Evolutionary conservation across 1,284 basidiomycete species (phyloP), one percentile per base, ranked within the genome.

Genomic region (Naganishia albida): DNA sequence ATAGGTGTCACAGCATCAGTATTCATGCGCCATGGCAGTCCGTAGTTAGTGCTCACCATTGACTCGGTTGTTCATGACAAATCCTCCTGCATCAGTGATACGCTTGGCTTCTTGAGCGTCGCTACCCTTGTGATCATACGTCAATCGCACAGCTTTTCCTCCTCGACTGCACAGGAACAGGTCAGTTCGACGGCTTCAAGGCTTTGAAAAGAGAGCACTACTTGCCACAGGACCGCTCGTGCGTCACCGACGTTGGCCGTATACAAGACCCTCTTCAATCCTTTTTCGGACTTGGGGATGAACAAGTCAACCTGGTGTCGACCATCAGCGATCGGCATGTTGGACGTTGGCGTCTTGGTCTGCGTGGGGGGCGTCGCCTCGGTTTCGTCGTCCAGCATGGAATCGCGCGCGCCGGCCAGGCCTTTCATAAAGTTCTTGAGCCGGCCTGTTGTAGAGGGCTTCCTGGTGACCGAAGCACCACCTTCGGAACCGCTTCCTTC

Each of bases 91-190:
- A 74, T 98, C 95, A 54, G 86, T 93, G 77, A 99, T 99, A 16
- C 96, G 86, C 80, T 96, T 96, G 20, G 93, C 93, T 80, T 99
- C 96, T 76, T 95, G 92, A 72, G 89, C 88, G 77, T 99, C 96
- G 3, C 90, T 89, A 44, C 96, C 96, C 79, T 99, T 99, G 83
- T 99, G 96, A 75, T 99, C 96, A 77, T 99, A 99, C 16, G 95
- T 99, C 75, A 99, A 81, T 43, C 96, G 84, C 1, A 99, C 87
- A 1, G 93, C 96, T 73, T 87, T 89, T 23, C 95, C 96, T 7
- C 84, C 86, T 40, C 96, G 89, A 73, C 91, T 77, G 51, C 39
- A 42, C 6, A 52, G 8, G n/a, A 43, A 23, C 8, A 16, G 6
- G 25, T 16, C 2, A 12, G 3, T 10, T 20, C 7, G 13, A 52